Evolutionary conservation across 2,329 filamentous ascomycete species (phyloP).

Genomic region (Colletotrichum somersetense): DNA sequence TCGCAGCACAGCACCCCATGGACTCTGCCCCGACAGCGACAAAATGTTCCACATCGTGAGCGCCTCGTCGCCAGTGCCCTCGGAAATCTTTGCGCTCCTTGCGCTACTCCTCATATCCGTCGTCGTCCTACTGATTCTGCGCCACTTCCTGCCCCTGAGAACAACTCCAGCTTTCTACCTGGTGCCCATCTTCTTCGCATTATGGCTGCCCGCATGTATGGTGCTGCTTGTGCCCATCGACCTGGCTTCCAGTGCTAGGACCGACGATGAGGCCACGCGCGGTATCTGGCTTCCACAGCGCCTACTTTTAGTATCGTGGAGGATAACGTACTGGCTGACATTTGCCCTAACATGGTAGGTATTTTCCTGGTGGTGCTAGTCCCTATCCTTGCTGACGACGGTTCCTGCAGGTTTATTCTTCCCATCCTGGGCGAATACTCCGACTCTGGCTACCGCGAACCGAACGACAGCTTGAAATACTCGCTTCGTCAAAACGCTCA

Average conservation of each 20-base stretch:
- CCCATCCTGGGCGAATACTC: conserved; percentile 94
- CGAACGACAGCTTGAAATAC: conserved; percentile 83
- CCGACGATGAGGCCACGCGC: conserved; percentile 76
- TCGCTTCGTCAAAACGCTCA: conserved; percentile 88
- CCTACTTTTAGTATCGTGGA: conserved; percentile 88
- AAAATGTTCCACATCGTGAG: conserved; percentile 66
- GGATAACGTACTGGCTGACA: conserved; percentile 97
- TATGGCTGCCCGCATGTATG: conserved; percentile 91
- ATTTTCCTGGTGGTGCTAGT: not conserved
- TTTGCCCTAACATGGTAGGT: conserved; percentile 91
- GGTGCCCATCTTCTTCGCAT: conserved; percentile 94
- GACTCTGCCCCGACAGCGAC: conserved; percentile 40
- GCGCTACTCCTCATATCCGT: conserved; percentile 81
- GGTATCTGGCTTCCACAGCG: conserved; percentile 90
- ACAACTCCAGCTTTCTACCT: conserved; percentile 90
- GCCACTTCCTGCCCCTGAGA: conserved; percentile 91
- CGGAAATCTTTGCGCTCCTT: conserved; percentile 80
- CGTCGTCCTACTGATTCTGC: conserved; percentile 84
- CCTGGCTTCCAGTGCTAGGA: conserved; percentile 85
- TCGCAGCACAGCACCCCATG: conserved; percentile 32
- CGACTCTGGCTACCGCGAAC: conserved; percentile 92
- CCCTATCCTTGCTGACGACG: conserved; percentile 24
- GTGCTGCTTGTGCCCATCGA: conserved; percentile 95
- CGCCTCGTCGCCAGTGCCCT: conserved; percentile 77
- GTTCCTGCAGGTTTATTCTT: conserved; percentile 78